A percentile compares a stretch with the other conserved stretches of the same genome.
These are phyloP conservation scores for Fusarium irregulare DNA, from an alignment of 2,329 filamentous ascomycete species.

Conservation along the genomic window DNA sequence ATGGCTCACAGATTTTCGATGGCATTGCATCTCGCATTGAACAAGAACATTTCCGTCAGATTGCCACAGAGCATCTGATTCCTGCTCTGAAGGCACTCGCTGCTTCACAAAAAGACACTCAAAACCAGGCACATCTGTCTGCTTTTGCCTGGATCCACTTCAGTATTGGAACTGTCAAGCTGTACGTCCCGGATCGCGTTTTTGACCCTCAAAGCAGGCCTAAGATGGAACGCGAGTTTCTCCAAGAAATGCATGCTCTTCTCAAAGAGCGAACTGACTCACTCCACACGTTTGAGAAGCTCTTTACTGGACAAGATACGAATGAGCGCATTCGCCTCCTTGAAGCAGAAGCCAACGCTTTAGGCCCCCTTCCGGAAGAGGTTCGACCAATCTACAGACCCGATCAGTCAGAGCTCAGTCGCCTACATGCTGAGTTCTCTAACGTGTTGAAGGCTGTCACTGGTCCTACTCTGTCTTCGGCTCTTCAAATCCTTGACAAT, in stretches of 20 bases:
- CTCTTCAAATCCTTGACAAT: constrained; percentile 45
- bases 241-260: constrained; percentile 64
- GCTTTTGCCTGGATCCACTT: constrained; percentile 79
- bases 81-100: constrained; percentile 60
- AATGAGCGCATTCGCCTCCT: constrained; percentile 75
- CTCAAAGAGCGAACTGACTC: constrained; percentile 69
- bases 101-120: constrained; percentile 32
- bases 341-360: constrained; percentile 67
- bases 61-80: constrained; percentile 57
- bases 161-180: constrained; percentile 76
- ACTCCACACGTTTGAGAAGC: constrained; percentile 72
- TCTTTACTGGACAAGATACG: constrained; percentile 74
- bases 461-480: constrained; percentile 57
- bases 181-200: constrained; percentile 87
- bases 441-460: constrained; percentile 77
- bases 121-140: constrained; percentile 48
- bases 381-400: constrained; percentile 79
- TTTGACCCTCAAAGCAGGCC: constrained; percentile 82
- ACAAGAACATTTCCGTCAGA: constrained; percentile 52
- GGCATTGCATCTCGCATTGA: constrained; percentile 44
- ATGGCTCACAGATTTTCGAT: constrained; percentile 31
- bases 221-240: constrained; percentile 72
- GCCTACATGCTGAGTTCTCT: constrained; percentile 85
- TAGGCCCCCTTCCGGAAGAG: constrained; percentile 75
- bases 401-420: constrained; percentile 70